Evolutionary conservation across 768 basidiomycete genomes (phyloP), one percentile per base, ranked within the genome.

Genomic region (Boletus reticuloceps): DNA sequence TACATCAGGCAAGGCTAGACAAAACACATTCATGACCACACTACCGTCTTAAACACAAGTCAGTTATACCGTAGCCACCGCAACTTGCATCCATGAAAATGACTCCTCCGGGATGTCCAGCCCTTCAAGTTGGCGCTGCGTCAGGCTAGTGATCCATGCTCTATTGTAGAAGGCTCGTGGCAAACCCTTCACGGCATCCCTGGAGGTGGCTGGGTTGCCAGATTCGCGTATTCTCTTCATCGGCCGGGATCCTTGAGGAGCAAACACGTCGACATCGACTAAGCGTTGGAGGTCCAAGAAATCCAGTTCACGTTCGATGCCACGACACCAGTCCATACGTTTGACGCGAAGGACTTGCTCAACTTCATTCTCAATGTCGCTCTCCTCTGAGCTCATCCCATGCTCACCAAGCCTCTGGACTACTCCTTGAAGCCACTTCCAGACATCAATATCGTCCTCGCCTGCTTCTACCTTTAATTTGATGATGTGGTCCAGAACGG

Each of bases 351-450:
- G 36, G 1, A 50, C 27, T 14, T n/a, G n/a, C 27, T 50, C 48
- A 17, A 50, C 27, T 31, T 50, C 48, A 39, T 31, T 50, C 27
- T 50, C 39, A 13, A 50, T 7, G 6, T 31, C 8, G 8, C 58
- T 62, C 9, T 62, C 58, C 22, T 62, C 50, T 1, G 55, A 62
- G 34, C 58, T 62, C 55, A 60, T 57, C 1, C 53, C 55, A 16
- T 56, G n/a, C 7, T 62, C 53, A 1, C 56, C 54, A 38, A 61
- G 51, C 4, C 8, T n/a, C n/a, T 38, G 5, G n/a, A 61, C 9
- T 4, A 58, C 25, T 1, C 9, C 6, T 4, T 55, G 31, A 4
- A 61, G 43, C 60, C 56, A 61, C 3, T 34, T n/a, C 51, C 56
- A 61, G 40, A 36, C 34, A 22, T 48, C 11, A 8, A 16, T 6